Conservation (phyloP, 2,329 filamentous ascomycete species). For the Claviceps sp. region DNA sequence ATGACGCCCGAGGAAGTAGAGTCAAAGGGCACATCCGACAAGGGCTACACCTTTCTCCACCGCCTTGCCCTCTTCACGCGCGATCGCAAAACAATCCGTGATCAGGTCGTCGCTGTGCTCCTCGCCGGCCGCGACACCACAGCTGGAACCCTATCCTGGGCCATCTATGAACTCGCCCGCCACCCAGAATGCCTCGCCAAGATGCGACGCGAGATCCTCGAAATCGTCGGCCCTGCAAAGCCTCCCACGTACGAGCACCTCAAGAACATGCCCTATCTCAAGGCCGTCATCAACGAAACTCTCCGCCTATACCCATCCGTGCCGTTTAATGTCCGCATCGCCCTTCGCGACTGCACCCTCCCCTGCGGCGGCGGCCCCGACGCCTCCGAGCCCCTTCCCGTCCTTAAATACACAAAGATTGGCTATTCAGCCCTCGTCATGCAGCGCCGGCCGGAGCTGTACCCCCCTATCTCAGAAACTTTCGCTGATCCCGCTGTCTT, state of each 20-base stretch:
- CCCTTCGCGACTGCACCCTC: conserved; percentile 60
- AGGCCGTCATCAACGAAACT: conserved; percentile 61
- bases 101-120: conserved; percentile 72
- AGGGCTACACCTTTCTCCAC: conserved; percentile 73
- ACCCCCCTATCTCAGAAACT: conserved; percentile 26
- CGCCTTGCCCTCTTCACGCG: conserved; percentile 67
- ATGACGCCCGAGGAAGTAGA: conserved; percentile 52
- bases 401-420: conserved; percentile 32
- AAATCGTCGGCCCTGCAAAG: conserved; percentile 47
- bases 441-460: conserved; percentile 36
- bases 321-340: conserved; percentile 64
- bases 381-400: conserved; percentile 22
- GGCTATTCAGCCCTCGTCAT: conserved; percentile 37
- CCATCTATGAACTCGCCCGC: conserved; percentile 66
- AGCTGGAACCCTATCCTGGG: conserved; percentile 67
- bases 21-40: conserved; percentile 53
- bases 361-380: conserved; percentile 53
- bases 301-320: conserved; percentile 66
- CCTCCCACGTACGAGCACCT: conserved; percentile 64
- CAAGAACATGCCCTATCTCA: conserved; percentile 77
- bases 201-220: conserved; percentile 60
- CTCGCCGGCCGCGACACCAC: conserved; percentile 84
- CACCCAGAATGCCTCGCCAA: conserved; percentile 53
- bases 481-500: conserved; percentile 26
- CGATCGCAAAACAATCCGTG: conserved; percentile 57